Conservation (phyloP, 2,329 filamentous ascomycete genomes). For the Pestalotiopsis sp. region DNA sequence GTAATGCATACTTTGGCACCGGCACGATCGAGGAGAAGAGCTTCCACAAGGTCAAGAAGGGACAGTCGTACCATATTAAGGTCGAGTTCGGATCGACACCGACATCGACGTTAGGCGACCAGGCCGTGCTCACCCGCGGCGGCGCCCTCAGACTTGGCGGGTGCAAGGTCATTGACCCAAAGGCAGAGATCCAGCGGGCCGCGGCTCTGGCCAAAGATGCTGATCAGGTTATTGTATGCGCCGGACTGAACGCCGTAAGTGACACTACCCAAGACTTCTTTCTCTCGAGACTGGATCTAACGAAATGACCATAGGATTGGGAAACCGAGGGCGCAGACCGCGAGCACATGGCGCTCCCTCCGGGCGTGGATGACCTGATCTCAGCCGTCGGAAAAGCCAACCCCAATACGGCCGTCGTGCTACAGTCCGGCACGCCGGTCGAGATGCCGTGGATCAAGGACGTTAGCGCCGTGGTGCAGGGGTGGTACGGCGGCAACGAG, state of each 20-base stretch:
- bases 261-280: no score
- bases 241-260: conserved; percentile 66
- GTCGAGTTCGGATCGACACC: conserved; percentile 64
- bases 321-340: conserved; percentile 80
- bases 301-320: conserved; percentile 57
- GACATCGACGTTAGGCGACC: conserved; percentile 55
- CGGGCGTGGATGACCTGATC: conserved; percentile 72
- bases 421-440: conserved; percentile 77
- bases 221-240: conserved; percentile 78
- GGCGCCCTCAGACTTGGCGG: conserved; percentile 67
- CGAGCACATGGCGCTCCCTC: conserved; percentile 77
- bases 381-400: conserved; percentile 67
- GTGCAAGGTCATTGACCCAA: conserved; percentile 57
- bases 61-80: conserved; percentile 59
- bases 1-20: conserved; percentile 66
- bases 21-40: conserved; percentile 68
- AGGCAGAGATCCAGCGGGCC: conserved; percentile 66
- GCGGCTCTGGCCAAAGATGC: conserved; percentile 68
- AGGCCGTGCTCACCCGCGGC: conserved; percentile 54
- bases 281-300: neutral
- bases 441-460: conserved; percentile 69
- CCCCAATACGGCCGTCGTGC: conserved; percentile 70
- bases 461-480: conserved; percentile 66
- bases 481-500: conserved; percentile 89
- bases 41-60: conserved; percentile 58